A percentile compares a stretch with the other conserved stretches of the same genome.
Evolutionary conservation across 2,329 filamentous ascomycete genomes (phyloP).

Genomic region (Teratosphaeriaceae sp.): DNA sequence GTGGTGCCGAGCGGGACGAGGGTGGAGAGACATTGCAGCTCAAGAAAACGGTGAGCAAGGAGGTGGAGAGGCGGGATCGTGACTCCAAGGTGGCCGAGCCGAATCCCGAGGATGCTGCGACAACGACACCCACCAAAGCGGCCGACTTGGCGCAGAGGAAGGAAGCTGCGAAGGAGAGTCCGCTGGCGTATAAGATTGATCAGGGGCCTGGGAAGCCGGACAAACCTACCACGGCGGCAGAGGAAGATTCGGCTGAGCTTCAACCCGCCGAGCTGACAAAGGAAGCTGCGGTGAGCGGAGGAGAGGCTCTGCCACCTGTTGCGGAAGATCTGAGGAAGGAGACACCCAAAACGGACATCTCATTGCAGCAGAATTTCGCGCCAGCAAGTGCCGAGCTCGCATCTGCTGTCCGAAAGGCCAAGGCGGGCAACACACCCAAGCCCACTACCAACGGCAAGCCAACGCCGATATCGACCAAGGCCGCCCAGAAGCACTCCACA

Average conservation of each 20-base stretch:
- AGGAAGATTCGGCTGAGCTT: constrained; percentile 35
- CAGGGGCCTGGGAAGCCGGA: constrained; percentile 36
- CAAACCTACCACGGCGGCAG: constrained; percentile 36
- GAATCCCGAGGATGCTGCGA: constrained; percentile 38
- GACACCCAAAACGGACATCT: too few relatives aligned
- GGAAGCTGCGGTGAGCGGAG: constrained; percentile 32
- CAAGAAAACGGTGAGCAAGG: constrained; percentile 34
- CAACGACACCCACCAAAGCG: constrained; percentile 27
- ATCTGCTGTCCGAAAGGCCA: not conserved
- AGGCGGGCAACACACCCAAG: constrained; percentile 5
- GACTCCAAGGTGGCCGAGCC: constrained; percentile 31
- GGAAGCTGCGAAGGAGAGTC: constrained; percentile 6
- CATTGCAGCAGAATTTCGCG: too few relatives aligned
- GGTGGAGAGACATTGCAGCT: constrained; percentile 26
- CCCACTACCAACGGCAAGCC: constrained; percentile 11
- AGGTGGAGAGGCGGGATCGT: constrained; percentile 33
- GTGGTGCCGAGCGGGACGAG: constrained; percentile 36
- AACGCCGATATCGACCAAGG: constrained; percentile 14
- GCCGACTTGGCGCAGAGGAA: constrained; percentile 6
- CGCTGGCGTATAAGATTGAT: constrained; percentile 7
- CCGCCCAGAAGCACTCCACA: constrained; percentile 11
- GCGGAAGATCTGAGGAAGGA: constrained; percentile 23
- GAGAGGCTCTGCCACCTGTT: constrained; percentile 30
- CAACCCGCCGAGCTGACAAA: constrained; percentile 36
- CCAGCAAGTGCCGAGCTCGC: constrained; percentile 8